Base-by-base conservation (phyloP, 139 green algal species). In the Chlamydomonas incerta region DNA sequence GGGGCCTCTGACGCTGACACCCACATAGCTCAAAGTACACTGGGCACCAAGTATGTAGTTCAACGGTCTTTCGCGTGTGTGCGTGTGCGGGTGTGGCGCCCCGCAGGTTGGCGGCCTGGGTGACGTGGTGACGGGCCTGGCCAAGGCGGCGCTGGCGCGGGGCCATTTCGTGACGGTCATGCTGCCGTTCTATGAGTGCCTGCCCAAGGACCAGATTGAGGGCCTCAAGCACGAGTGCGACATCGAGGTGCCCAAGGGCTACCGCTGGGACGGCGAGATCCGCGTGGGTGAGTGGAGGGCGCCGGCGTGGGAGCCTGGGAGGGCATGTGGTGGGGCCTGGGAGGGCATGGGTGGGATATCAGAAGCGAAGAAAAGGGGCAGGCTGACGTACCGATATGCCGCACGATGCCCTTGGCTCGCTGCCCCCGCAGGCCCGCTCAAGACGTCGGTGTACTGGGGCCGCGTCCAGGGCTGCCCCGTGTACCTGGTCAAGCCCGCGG, bases 111-210 rank as follows among this genome's bases (percentile, higher is more conserved):
- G 97, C 17, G 97, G 97, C n/a, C 90, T 99, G 65, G 97, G 94
- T n/a, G 97, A 99, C 83, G 97, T 99, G 28, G 96, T 99, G 55
- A 94, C 92, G 15, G 96, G 96, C 6, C 89, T 98, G 55, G 90
- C 92, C 35, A 87, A 90, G 46, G 93, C 95, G n/a, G 95, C 90
- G 72, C 67, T 93, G 37, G 87, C 88, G 2, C 87, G 93, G 3
- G 96, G 96, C 0, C 95, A 98, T 91, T 73, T 89, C 55, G 95
- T 98, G 66, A 89, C 95, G 31, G 93, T 97, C 31, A 91, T 95
- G 81, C 92, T 97, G 90, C 96, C 97, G 37, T 99, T 96, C 83
- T 99, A 99, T 87, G 91, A 97, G 89, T 97, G 93, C 87, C 85
- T 99, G 62, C 90, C 93, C 2, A 52, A 92, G 6, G 90, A 88